A percentile compares a stretch with the other conserved stretches of the same genome.
phyloP scores from a whole-genome alignment of 108 stramenopile species.

The Skeletonema menzelii region DNA sequence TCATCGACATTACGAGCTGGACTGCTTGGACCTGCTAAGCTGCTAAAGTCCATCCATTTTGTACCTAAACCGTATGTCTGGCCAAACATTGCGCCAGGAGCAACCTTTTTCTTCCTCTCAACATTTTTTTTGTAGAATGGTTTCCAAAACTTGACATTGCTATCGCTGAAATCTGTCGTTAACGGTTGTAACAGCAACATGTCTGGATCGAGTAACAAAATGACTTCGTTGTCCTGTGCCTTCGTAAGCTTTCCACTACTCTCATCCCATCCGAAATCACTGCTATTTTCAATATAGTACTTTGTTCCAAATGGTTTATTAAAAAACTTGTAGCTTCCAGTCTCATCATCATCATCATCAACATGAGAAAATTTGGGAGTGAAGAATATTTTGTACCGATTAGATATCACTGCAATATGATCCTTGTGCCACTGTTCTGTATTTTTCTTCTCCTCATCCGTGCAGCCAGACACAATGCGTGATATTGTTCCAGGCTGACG shows the following conservation, averaged over 20 bases:
- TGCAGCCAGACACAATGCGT: conserved; percentile 88
- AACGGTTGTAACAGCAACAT: conserved; percentile 86
- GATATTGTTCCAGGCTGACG: conserved; percentile 87
- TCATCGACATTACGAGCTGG: conserved; percentile 35
- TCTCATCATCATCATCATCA: conserved; percentile 42
- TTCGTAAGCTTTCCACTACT: conserved; percentile 31
- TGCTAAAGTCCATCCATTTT: conserved; percentile 61
- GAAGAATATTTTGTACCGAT: conserved; percentile 65
- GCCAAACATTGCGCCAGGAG: conserved; percentile 74
- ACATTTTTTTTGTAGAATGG: conserved; percentile 17
- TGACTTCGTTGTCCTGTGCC: conserved; percentile 53
- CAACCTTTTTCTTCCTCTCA: conserved; percentile 30
- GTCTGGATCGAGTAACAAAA: conserved; percentile 93
- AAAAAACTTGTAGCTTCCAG: conserved; percentile 80
- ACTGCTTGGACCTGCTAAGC: conserved; percentile 60
- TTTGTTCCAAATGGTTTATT: conserved; percentile 89
- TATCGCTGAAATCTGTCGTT: conserved; percentile 59
- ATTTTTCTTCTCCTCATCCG: conserved; percentile 40
- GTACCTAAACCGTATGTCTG: conserved; percentile 82
- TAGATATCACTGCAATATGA: conserved; percentile 50
- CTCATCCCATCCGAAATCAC: conserved; percentile 45
- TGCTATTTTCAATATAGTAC: conserved; percentile 77
- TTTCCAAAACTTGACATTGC: conserved; percentile 40
- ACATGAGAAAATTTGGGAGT: conserved; percentile 75
- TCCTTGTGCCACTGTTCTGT: conserved; percentile 35